These are phyloP conservation scores for Botryotinia globosa DNA, from an alignment of 2,329 filamentous ascomycete genomes.

Conservation along the genomic window DNA sequence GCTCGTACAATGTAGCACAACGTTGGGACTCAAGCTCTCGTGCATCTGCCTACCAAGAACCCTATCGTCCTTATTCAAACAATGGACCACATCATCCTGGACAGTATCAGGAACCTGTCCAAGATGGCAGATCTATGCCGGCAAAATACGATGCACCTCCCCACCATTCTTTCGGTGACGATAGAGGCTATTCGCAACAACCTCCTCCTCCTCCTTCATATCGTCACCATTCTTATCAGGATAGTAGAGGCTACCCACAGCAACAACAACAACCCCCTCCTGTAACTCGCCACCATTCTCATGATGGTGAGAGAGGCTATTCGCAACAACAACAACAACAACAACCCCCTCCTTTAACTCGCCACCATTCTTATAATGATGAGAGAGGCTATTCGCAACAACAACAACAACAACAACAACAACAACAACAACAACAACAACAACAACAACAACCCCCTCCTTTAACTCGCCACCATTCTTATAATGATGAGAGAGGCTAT, in stretches of 20 bases:
- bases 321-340: too few relatives aligned
- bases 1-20: not conserved
- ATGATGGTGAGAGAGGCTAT: not conserved
- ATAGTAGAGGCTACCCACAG: not conserved
- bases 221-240: not conserved
- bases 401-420: too few relatives aligned
- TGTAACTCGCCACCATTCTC: not conserved
- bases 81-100: not conserved
- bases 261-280: not conserved
- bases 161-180: constrained; percentile 16
- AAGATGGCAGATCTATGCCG: not conserved
- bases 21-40: not conserved
- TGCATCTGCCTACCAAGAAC: not conserved
- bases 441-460: not conserved
- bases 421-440: too few relatives aligned
- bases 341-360: too few relatives aligned
- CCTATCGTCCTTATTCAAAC: not conserved
- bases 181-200: constrained; percentile 28
- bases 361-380: too few relatives aligned
- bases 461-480: not conserved
- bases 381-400: too few relatives aligned
- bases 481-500: not conserved
- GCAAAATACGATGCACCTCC: not conserved
- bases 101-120: not conserved
- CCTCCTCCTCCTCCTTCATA: too few relatives aligned